Base-by-base conservation (phyloP, 2,329 filamentous ascomycete genomes). In the Aspergillus sp. region DNA sequence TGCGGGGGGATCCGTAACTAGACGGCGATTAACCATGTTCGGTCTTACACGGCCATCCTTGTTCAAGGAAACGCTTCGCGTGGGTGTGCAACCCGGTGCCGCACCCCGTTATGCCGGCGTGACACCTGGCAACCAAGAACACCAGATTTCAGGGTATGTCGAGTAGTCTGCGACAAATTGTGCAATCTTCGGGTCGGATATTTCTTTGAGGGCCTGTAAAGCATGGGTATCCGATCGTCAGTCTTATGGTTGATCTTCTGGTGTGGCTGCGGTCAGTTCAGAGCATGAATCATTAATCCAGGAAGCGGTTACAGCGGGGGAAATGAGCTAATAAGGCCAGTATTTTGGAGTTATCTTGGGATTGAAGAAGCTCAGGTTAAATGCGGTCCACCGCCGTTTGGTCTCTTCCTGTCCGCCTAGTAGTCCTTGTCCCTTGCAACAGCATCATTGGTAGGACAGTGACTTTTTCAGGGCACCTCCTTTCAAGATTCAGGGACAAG, bases 81-180 rank as follows among this genome's bases (percentile, higher is more conserved):
- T 26, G 53, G 53, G 32, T 39, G 36, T 39, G 2, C 36, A 39
- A 2, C 36, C 36, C 16, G 16, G 36, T 1, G 16, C 22, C 14
- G 47, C 12, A 54, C 24, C 53, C 53, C 53, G 53, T 22, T 55
- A 24, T 49, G 39, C 24, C 24, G 39, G 53, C 39, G 36, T 49
- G 39, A 22, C 42, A 55, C 53, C 53, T 42, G 53, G 53, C 53
- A 55, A 18, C 53, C 45, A 18, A 49, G 42, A 39, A 39, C 49
- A 47, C 53, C 42, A 55, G 53, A 47, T 22, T 55, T 49, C 53
- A 55, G 53, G 53, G 53, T 45, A 46, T 55, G 53, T 55, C 39
- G 42, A 47, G 20, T 29, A 47, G 24, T 20, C 53, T 55, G 53
- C 53, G 20, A 55, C 42, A 55, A 2, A 47, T 55, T 29, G 16